Base-by-base conservation (phyloP, 495 filamentous ascomycete genomes). In the Talaromyces ruber region DNA sequence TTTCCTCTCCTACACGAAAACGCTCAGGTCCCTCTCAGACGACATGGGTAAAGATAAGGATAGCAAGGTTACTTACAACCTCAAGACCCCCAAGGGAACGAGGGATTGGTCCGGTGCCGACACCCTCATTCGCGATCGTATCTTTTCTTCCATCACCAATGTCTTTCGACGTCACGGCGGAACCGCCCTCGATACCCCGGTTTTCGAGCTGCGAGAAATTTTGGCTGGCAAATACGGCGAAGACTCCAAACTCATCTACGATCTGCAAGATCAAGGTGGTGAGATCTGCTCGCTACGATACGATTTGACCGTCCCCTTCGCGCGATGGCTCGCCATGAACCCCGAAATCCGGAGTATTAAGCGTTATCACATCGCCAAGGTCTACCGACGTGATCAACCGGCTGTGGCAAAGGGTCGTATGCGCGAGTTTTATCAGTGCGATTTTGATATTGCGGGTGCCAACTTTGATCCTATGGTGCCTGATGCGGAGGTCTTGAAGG, bases 341-440 rank as follows among this genome's bases (percentile, higher is more conserved):
- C 70, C 82, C 12, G 76, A 81, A 59, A 77, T 91, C 30, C 84
- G 88, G 70, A 83, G 73, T 66, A 92, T 95, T 72, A 95, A 94
- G 74, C 81, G 91, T 29, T 94, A 93, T 72, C 89, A 93, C 76
- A 91, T 94, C 64, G 90, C 90, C 61, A 94, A 94, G 74, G 91
- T 95, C 37, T 93, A 92, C 77, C 81, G 89, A 62, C 74, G 89
- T 68, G 89, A 92, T 73, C 88, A 91, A 71, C 88, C 88, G 1
- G 89, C 89, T 59, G 89, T 94, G 79, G 87, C 84, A 58, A 92
- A 92, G 71, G 94, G 94, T 57, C 84, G 91, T 6, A 93, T 97
- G 89, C 83, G 94, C 63, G 93, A 98, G 74, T 97, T 98, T 75
- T 96, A 95, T 74, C 93, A 98, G 78, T 97, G 93, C 74, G 93